Evolutionary conservation across 495 filamentous ascomycete genomes (phyloP), one percentile per base, ranked within the genome.

Genomic region (Evernia prunastri): DNA sequence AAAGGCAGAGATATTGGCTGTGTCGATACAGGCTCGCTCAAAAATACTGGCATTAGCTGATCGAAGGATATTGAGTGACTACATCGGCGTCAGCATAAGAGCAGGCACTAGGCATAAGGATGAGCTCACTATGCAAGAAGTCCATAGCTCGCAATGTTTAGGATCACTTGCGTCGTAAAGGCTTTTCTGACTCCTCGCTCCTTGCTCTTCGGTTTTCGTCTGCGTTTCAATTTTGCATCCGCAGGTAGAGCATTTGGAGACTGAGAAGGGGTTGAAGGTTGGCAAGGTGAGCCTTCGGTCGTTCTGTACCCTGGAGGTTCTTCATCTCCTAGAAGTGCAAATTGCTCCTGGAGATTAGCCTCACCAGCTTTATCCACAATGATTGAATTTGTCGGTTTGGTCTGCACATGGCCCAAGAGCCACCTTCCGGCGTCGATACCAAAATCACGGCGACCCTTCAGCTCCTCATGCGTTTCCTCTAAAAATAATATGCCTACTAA

Each of bases 41-140:
- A 82, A 65, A 97, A 89, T 6, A 97, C 89, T 0, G 94, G 95
- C 67, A 97, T 85, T 39, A 97, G 79, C 71, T 96, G 88, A 77
- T 98, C 94, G 68, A 96, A 96, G 0, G 90, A 91, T 72, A 98
- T 96, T 58, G 88, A 89, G 69, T 91, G 88, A 58, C 92, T 96
- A 75, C 81, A 77, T 33, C 27, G 43, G 23, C 35, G 45, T 65
- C 42, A 67, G 74, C 17, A 11, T 13, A 15, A 23, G 18, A 60
- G 29, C 12, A 58, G 57, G 56, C 58, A 59, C 37, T 66, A 58
- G 59, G 33, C 56, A 58, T 59, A 25, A 29, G 45, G 54, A 58
- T 12, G 36, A 47, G 88, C 91, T 84, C 83, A 96, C 90, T 96
- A 97, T 65, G 94, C 94, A 36, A 98, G 81, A 69, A 98, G 90